These are phyloP conservation scores for Phytophthora constricta DNA, from an alignment of 352 stramenopile genomes.

Conservation along the genomic window DNA sequence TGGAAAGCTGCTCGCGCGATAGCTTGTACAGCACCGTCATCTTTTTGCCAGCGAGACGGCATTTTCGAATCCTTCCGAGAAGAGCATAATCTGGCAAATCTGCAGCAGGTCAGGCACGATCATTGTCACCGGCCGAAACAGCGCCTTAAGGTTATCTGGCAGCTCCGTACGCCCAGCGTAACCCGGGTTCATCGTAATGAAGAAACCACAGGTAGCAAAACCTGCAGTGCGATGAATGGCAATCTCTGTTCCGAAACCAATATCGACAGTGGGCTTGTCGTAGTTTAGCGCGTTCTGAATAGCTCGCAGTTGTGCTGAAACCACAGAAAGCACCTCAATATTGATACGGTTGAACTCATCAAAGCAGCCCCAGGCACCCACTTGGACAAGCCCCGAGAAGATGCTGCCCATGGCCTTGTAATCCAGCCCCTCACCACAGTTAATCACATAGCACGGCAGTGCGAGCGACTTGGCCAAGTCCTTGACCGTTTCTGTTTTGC, in stretches of 20 bases:
- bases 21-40: conserved; percentile 97
- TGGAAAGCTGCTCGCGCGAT: conserved; percentile 94
- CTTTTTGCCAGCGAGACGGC: conserved; percentile 91
- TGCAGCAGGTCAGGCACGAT: conserved; percentile 92
- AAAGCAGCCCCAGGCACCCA: conserved; percentile 88
- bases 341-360: conserved; percentile 92
- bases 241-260: conserved; percentile 92
- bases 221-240: conserved; percentile 91
- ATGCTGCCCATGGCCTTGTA: conserved; percentile 94
- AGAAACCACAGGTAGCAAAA: conserved; percentile 94
- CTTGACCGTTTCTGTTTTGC: conserved; percentile 95
- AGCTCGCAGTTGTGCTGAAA: conserved; percentile 88
- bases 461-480: conserved; percentile 93
- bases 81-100: conserved; percentile 96
- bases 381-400: conserved; percentile 90
- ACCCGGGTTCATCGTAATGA: conserved; percentile 96
- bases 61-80: conserved; percentile 93
- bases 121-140: conserved; percentile 94
- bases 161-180: conserved; percentile 93
- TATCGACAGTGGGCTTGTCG: conserved; percentile 91
- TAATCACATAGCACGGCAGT: conserved; percentile 93
- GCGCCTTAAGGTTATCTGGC: conserved; percentile 93
- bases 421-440: conserved; percentile 92
- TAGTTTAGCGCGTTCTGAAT: conserved; percentile 95
- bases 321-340: conserved; percentile 87